Base-by-base conservation (phyloP, 2,329 filamentous ascomycete genomes). In the Hypoxylon sp. region DNA sequence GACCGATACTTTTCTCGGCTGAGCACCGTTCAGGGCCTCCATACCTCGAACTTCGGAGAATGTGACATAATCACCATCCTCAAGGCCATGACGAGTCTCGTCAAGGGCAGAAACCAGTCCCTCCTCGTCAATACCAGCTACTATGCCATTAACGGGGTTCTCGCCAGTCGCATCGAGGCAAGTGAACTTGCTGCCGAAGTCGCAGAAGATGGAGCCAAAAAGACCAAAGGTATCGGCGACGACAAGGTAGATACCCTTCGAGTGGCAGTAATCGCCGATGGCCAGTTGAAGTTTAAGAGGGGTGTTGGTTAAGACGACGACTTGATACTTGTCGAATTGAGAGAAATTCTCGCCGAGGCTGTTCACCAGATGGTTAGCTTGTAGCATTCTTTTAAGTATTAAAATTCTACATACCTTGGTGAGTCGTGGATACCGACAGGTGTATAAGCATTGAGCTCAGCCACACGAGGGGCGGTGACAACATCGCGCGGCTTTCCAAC, bases 401-500 rank as follows among this genome's bases (percentile, higher is more conserved):
- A 19, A 50, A 41, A 21, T 19, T 51, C n/a, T 17, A 67, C 77
- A 48, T 82, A 88, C 87, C 82, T 83, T 19, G 82, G 73, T 38
- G 88, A 86, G 70, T 88, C 79, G 79, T 94, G 94, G 65, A 97
- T 87, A 67, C 89, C 87, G 63, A 99, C 92, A 5, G 96, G 96
- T 3, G 95, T 97, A 79, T 99, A 99, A 67, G 94, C 93, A 80
- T 99, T 99, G 72, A 99, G 87, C 81, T 99, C 96, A 45, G 94
- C 93, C 28, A 99, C 92, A 56, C 93, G 90, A 7, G 96, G 95
- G 1, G 91, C 93, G 1, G 95, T 97, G 60, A 93, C 92, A 73
- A 90, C 86, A 71, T 95, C 96, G 78, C 96, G 90, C 3, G 94
- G 92, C 84, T 97, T 97, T 76, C 96, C 96, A 59, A 98, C 91